Evolutionary conservation across 768 basidiomycete genomes (phyloP).

Genomic region (Saitozyma podzolica): DNA sequence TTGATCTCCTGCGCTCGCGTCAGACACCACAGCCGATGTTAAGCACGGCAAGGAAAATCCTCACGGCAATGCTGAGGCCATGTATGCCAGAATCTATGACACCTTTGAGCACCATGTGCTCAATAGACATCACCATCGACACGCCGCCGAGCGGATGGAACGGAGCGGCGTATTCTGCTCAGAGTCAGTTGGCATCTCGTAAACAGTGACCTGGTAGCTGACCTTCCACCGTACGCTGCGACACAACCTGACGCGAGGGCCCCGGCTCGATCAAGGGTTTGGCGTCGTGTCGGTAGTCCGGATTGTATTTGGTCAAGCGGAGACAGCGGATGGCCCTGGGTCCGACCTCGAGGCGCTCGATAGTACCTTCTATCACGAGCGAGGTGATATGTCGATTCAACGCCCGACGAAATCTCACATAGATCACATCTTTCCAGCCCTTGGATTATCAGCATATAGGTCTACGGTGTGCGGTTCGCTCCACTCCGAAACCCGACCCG

Average conservation of each 20-base stretch:
- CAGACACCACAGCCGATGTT: not conserved
- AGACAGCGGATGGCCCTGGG: constrained; percentile 24
- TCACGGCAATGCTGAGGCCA: constrained; percentile 3
- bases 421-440: constrained; percentile 29
- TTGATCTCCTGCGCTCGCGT: constrained; percentile 23
- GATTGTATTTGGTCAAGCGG: constrained; percentile 40
- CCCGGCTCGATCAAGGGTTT: not conserved
- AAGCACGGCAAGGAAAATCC: not conserved
- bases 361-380: constrained; percentile 26
- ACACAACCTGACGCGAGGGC: not conserved
- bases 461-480: too few species aligned
- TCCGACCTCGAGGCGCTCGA: constrained; percentile 35
- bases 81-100: constrained; percentile 17
- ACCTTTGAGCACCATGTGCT: constrained; percentile 20
- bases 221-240: not conserved
- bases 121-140: constrained; percentile 16
- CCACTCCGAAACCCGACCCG: not conserved
- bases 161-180: constrained; percentile 8
- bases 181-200: too few species aligned
- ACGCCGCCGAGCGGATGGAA: constrained; percentile 17
- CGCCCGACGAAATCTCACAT: constrained; percentile 27
- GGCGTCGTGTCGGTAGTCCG: constrained; percentile 11
- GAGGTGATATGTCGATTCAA: constrained; percentile 21
- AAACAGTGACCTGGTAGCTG: too few species aligned
- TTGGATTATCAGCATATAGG: constrained; percentile 10